phyloP scores from a whole-genome alignment of 495 filamentous ascomycete species.

The Penicillium coffeae region DNA sequence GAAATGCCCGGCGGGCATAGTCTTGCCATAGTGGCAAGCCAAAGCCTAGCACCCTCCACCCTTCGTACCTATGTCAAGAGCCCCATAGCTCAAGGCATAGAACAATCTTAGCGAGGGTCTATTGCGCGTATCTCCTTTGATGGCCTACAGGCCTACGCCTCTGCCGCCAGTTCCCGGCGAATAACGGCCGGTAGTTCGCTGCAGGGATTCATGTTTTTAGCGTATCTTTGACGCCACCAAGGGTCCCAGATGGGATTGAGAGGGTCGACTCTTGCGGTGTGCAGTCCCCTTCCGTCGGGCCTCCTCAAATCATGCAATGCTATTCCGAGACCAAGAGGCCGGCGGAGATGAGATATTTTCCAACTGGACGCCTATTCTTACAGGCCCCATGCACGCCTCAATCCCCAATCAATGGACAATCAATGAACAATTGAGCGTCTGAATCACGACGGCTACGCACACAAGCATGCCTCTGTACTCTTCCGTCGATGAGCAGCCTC shows the following conservation, averaged over 20 bases:
- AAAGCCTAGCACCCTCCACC: background rate
- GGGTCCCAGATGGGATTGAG: background rate
- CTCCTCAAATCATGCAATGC: background rate
- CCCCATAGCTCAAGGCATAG: background rate
- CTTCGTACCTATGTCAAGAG: background rate
- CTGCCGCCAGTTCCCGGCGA: background rate
- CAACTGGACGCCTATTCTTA: too few relatives aligned
- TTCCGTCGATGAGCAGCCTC: background rate
- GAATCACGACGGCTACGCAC: slow-evolving; percentile 2
- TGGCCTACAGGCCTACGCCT: background rate
- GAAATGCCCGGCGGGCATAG: background rate
- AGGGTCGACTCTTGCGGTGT: too few relatives aligned
- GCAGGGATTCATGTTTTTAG: background rate
- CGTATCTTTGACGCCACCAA: background rate
- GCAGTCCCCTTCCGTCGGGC: background rate
- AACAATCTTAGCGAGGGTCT: background rate
- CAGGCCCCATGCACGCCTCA: too few relatives aligned
- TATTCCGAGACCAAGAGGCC: background rate
- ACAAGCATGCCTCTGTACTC: background rate
- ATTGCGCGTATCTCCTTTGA: background rate
- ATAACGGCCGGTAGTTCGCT: slow-evolving; percentile 2
- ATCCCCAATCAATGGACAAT: background rate
- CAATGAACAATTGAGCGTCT: background rate
- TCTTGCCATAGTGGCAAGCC: too few relatives aligned
- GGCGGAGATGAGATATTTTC: background rate